Evolutionary conservation across 305 asterid genomes (phyloP), one percentile per base, ranked within the genome.

Genomic region (Fraxinus angustifolia): DNA sequence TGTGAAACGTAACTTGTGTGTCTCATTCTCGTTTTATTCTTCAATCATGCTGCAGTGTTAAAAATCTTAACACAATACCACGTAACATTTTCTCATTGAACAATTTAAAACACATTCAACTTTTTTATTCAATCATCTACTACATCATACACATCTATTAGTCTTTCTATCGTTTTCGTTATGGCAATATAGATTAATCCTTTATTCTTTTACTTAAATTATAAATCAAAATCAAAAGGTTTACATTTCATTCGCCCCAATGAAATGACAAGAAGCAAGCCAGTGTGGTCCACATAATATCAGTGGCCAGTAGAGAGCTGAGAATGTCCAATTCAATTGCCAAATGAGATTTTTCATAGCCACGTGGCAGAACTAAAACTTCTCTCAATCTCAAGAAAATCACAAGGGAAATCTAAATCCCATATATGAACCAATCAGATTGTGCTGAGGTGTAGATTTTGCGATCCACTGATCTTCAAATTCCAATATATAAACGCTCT

Each of bases 331-430:
- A 40, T 40, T 40, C 50, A 40, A 40, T 8, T 40, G 14, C 48
- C 50, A 10, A 40, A 40, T 40, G 50, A 80, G 93, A 87, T 87
- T 86, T 82, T 23, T 30, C 4, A 77, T 70, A 80, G 85, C 86
- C 91, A 92, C 83, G 58, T 92, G 97, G 93, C 93, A 11, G 68
- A 85, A 82, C 71, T 8, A 45, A 11, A 80, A 58, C 95, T 93
- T 78, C 80, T 84, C 70, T 28, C 77, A 12, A 8, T 38, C 33
- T 4, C 2, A 21, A 5, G 80, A 88, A 78, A 85, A 87, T 86
- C 92, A 17, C 6, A 79, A 30, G 28, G 79, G 86, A 85, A 91
- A 92, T 91, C 94, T 81, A 65, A 53, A 87, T 26, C 68, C 72
- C 16, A 60, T 34, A 65, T 60, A 78, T 36, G 75, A 79, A 81